Conservation (phyloP, 192 early-diverging fungal species). For the Coemansia sp. region DNA sequence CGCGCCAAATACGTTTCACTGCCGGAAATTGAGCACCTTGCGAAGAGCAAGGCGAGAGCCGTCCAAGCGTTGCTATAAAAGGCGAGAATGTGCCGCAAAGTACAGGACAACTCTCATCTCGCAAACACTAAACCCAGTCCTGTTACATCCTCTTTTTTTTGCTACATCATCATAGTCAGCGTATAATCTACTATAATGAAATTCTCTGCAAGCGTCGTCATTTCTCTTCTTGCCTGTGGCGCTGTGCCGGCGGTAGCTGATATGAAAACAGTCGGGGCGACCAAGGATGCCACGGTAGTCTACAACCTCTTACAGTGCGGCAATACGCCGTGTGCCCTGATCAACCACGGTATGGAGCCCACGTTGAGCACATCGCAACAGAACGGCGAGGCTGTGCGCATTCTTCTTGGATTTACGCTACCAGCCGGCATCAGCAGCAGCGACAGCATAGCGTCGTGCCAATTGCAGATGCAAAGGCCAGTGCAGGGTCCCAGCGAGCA, state of each 20-base stretch:
- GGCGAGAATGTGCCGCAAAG: background rate
- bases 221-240: background rate
- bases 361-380: constrained; percentile 16
- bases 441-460: constrained; percentile 16
- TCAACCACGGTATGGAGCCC: constrained; percentile 27
- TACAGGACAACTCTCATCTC: background rate
- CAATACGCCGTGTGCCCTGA: constrained; percentile 19
- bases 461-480: constrained; percentile 26
- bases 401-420: constrained; percentile 19
- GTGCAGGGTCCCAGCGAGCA: constrained; percentile 8
- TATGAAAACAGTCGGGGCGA: background rate
- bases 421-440: constrained; percentile 10
- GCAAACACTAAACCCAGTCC: background rate
- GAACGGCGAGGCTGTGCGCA: constrained; percentile 15
- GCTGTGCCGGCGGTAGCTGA: background rate
- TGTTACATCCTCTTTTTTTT: background rate
- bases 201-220: background rate
- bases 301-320: constrained; percentile 20
- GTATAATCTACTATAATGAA: background rate
- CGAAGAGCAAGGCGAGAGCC: too few species aligned
- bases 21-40: background rate
- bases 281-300: constrained; percentile 26
- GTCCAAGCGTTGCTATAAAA: background rate
- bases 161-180: too few species aligned
- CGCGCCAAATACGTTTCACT: background rate